These are phyloP conservation scores for Paxillus rubicundulus DNA, from an alignment of 768 basidiomycete species.

Conservation along the genomic window DNA sequence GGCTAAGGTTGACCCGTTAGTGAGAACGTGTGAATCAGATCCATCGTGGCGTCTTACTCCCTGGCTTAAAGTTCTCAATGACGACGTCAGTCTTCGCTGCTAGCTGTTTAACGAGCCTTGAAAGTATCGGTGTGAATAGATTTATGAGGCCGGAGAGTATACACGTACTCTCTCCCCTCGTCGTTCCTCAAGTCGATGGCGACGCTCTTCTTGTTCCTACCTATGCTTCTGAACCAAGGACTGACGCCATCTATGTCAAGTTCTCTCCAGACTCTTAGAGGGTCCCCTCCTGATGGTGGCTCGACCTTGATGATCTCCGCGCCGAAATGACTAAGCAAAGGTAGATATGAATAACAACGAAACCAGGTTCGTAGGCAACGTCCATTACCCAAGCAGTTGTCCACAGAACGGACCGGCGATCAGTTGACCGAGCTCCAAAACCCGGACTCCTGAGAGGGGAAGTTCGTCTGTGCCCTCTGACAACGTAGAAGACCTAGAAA, in stretches of 20 bases:
- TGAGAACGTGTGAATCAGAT: background rate
- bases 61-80: slow-evolving; percentile 73
- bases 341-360: background rate
- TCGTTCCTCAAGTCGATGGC: slow-evolving; percentile 60
- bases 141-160: background rate
- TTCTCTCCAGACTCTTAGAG: slow-evolving; percentile 69
- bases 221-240: slow-evolving; percentile 74
- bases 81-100: slow-evolving; percentile 65
- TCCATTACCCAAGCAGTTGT: slow-evolving; percentile 60
- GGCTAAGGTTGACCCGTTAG: slow-evolving; percentile 35
- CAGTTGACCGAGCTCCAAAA: slow-evolving; percentile 67
- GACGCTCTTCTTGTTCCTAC: slow-evolving; percentile 71
- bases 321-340: slow-evolving; percentile 54
- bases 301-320: slow-evolving; percentile 76
- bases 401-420: slow-evolving; percentile 75
- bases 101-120: slow-evolving; percentile 58
- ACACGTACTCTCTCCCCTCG: slow-evolving; percentile 49
- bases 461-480: slow-evolving; percentile 32
- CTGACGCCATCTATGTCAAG: slow-evolving; percentile 68
- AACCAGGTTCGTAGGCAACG: background rate
- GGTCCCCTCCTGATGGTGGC: slow-evolving; percentile 60
- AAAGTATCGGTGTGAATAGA: background rate
- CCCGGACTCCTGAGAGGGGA: slow-evolving; percentile 62
- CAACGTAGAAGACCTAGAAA: slow-evolving; percentile 12
- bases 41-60: slow-evolving; percentile 45